These are phyloP conservation scores for Hypomontagnella monticulosa DNA, from an alignment of 495 filamentous ascomycete genomes.

Conservation along the genomic window DNA sequence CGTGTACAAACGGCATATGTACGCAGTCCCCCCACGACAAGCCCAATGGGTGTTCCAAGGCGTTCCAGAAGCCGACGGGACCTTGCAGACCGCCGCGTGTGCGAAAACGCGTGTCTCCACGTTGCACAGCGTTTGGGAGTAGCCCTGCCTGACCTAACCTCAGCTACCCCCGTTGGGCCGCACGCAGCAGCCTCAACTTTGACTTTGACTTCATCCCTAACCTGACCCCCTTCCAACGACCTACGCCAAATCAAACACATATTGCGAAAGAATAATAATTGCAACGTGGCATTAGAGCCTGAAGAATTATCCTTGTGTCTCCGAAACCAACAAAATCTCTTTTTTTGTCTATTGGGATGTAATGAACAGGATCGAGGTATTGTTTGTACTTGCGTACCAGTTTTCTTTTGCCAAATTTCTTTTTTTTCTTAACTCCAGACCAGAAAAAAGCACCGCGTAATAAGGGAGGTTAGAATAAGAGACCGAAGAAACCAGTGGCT, in stretches of 20 bases:
- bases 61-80: conserved; percentile 43
- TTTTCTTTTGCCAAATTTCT: conserved; percentile 33
- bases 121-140: conserved; percentile 41
- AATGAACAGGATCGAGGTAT: conserved; percentile 29
- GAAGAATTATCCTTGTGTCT: conserved; percentile 10
- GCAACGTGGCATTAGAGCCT: conserved; percentile 35
- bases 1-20: conserved; percentile 39
- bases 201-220: conserved; percentile 36
- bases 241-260: conserved; percentile 12
- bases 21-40: conserved; percentile 24
- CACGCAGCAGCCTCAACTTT: conserved; percentile 39
- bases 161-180: conserved; percentile 33
- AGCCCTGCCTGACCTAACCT: conserved; percentile 38
- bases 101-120: conserved; percentile 42
- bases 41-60: conserved; percentile 33
- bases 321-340: conserved; percentile 20
- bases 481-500: conserved; percentile 3
- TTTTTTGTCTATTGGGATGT: conserved; percentile 30
- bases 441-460: conserved; percentile 20
- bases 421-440: conserved; percentile 28
- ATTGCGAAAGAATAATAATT: conserved; percentile 13
- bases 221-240: background rate
- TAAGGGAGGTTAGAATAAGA: background rate
- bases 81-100: conserved; percentile 43
- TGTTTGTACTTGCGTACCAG: conserved; percentile 40